These are phyloP conservation scores for Penicillium diatomitis DNA, from an alignment of 495 filamentous ascomycete species.

Conservation along the genomic window DNA sequence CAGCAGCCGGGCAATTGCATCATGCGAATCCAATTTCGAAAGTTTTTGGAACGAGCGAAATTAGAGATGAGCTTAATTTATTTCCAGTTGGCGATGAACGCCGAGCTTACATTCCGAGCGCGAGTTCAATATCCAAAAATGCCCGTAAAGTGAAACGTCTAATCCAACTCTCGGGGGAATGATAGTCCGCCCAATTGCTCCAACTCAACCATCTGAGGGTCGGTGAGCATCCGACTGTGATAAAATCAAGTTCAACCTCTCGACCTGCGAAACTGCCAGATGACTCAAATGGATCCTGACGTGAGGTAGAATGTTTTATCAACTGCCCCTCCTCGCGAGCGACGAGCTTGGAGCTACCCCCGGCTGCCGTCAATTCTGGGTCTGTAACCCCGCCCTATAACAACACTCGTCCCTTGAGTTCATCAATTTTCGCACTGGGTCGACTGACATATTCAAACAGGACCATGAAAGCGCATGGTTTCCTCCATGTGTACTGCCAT, in stretches of 20 bases:
- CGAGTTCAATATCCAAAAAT: too few relatives aligned
- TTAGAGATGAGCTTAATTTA: too few relatives aligned
- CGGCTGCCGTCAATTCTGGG: slow-evolving; percentile 19
- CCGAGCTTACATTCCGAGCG: too few relatives aligned
- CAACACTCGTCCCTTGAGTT: not conserved
- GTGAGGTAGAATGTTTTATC: slow-evolving; percentile 11
- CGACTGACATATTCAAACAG: slow-evolving; percentile 14
- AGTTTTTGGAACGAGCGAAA: not conserved
- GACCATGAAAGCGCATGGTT: slow-evolving; percentile 41
- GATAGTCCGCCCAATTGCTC: slow-evolving; percentile 9
- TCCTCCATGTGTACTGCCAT: slow-evolving; percentile 37
- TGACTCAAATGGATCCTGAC: slow-evolving; percentile 1
- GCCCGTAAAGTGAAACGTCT: not conserved
- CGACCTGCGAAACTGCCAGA: not conserved
- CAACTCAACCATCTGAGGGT: too few relatives aligned
- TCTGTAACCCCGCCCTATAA: slow-evolving; percentile 5
- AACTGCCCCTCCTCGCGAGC: slow-evolving; percentile 10
- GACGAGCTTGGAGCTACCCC: not conserved
- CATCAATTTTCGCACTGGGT: slow-evolving; percentile 6
- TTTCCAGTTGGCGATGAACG: too few relatives aligned
- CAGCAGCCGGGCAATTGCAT: too few relatives aligned
- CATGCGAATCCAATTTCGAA: too few relatives aligned
- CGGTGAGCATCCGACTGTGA: too few relatives aligned
- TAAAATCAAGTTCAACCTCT: too few relatives aligned
- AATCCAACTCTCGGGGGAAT: slow-evolving; percentile 5